Conservation (phyloP, 768 basidiomycete species). For the Pleurotus eryngii region DNA sequence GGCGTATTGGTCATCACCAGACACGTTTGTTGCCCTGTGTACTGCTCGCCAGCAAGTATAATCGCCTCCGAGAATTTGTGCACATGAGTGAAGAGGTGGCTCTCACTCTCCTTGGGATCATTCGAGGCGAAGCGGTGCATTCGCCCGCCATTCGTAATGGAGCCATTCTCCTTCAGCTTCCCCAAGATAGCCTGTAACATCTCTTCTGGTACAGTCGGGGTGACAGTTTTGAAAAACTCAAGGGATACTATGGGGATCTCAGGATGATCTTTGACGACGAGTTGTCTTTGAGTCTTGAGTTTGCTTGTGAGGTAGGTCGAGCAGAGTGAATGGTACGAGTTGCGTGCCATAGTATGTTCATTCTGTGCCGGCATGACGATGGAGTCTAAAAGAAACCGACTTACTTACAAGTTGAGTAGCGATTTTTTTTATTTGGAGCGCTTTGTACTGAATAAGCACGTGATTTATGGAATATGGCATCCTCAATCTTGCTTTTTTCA, state of each 20-base stretch:
- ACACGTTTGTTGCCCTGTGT: background rate
- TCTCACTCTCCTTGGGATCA: background rate
- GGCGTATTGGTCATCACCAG: background rate
- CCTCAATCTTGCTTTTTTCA: too few relatives aligned
- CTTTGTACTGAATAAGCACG: too few relatives aligned
- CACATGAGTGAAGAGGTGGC: background rate
- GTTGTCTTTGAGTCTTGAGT: background rate
- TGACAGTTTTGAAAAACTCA: background rate
- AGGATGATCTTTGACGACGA: background rate
- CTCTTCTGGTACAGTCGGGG: background rate
- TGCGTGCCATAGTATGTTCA: too few relatives aligned
- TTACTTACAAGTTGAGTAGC: too few relatives aligned
- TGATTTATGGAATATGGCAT: too few relatives aligned
- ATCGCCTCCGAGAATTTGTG: background rate
- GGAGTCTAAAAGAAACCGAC: too few relatives aligned
- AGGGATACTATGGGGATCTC: background rate
- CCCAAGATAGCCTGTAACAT: background rate
- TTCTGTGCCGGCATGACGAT: too few relatives aligned
- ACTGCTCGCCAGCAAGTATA: background rate
- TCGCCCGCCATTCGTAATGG: background rate
- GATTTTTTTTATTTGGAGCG: too few relatives aligned
- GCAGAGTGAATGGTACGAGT: too few relatives aligned
- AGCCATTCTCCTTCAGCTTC: background rate
- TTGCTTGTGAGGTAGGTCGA: background rate
- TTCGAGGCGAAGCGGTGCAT: background rate